Conservation (phyloP, 2,329 filamentous ascomycete species). For the Balansia obtecta region DNA sequence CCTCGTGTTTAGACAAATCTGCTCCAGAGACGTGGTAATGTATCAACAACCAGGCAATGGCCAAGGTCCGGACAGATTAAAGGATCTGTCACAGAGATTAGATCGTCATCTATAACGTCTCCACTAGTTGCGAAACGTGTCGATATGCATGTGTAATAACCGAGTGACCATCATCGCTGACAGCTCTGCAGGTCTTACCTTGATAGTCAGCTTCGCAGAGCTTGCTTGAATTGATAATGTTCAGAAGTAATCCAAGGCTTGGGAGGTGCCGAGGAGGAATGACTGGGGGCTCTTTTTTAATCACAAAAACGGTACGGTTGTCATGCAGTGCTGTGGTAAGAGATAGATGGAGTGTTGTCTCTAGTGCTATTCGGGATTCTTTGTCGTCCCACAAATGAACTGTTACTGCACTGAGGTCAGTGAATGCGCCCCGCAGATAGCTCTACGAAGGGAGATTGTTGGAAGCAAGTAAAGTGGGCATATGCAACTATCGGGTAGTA, state of each 20-base stretch:
- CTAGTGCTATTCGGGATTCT: not conserved
- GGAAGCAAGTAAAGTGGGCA: not conserved
- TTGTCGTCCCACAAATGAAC: not conserved
- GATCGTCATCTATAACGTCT: too few species aligned
- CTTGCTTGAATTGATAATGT: too few species aligned
- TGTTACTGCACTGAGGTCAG: not conserved
- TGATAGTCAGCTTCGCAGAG: not conserved
- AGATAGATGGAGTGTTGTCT: not conserved
- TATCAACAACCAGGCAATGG: too few species aligned
- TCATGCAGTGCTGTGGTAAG: not conserved
- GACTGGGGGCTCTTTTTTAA: not conserved
- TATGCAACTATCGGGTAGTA: constrained; percentile 4
- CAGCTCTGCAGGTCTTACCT: not conserved
- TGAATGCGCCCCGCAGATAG: not conserved
- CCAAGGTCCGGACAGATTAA: too few species aligned
- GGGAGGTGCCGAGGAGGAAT: not conserved
- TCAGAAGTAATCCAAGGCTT: not conserved
- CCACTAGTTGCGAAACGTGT: too few species aligned
- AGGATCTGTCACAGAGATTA: too few species aligned
- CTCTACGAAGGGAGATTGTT: not conserved
- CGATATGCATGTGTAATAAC: not conserved
- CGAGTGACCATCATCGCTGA: not conserved
- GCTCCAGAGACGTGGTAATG: not conserved
- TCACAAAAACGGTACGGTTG: not conserved
- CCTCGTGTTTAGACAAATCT: not conserved